A percentile compares a stretch with the other conserved stretches of the same genome.
Evolutionary conservation across 257 asterid genomes (phyloP).

Genomic region (Primulina huaijiensis): DNA sequence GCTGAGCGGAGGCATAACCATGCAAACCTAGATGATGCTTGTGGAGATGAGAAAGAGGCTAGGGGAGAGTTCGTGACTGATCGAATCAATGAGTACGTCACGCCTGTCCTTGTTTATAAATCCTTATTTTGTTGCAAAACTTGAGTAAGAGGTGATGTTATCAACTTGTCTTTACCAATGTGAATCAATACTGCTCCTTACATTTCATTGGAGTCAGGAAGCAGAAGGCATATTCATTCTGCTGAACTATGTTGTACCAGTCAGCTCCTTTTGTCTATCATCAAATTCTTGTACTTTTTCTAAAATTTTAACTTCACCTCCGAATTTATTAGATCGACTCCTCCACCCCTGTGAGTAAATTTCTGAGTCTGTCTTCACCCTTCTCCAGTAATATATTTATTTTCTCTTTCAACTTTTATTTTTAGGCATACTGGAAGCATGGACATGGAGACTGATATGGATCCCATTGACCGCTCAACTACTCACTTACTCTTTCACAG

Average conservation of each 20-base stretch:
- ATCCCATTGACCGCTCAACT: slow-evolving; percentile 77
- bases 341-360: too few species aligned
- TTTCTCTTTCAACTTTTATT: background rate
- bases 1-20: slow-evolving; percentile 70
- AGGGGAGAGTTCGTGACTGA: background rate
- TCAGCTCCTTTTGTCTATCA: background rate
- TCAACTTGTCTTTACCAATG: background rate
- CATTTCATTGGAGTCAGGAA: background rate
- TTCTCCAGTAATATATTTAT: background rate
- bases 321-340: too few species aligned
- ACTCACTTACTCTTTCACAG: slow-evolving; percentile 83
- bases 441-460: slow-evolving; percentile 80
- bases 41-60: slow-evolving; percentile 29
- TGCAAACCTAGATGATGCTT: slow-evolving; percentile 27
- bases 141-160: background rate
- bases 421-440: slow-evolving; percentile 48
- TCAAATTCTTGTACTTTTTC: too few species aligned
- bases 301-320: too few species aligned
- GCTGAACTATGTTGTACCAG: background rate
- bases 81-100: background rate
- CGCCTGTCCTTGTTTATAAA: background rate
- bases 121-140: background rate
- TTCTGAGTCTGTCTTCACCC: background rate
- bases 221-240: background rate
- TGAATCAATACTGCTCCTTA: background rate